Evolutionary conservation across 768 basidiomycete species (phyloP), one percentile per base, ranked within the genome.

Genomic region (Nevesoporus exiguus): DNA sequence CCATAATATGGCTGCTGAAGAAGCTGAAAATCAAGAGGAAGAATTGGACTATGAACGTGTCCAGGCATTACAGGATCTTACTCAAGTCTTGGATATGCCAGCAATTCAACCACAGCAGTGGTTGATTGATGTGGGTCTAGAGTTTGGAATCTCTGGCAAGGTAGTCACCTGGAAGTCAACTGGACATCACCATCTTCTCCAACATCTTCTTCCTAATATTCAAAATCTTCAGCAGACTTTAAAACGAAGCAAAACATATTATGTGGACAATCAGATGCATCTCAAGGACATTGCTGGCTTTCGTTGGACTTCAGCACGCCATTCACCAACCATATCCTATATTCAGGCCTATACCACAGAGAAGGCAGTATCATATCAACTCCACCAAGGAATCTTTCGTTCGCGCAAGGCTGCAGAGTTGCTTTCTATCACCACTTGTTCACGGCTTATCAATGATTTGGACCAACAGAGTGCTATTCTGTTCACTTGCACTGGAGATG

Each of bases 281-380:
- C 19, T 61, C 1, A 52, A 57, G 10, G 55, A 57, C 5, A 1
- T 61, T 0, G 17, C 54, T 3, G 59, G 52, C 0, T 55, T 61
- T 10, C 3, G 29, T 0, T 61, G 50, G 44, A 25, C 37, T 0
- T 47, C 42, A 0, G 24, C 31, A 3, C 6, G 2, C 1, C n/a
- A 22, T 2, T 37, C 34, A 1, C 7, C 47, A 1, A 13, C 3
- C 7, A 3, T 53, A 4, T 2, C 1, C 7, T 61, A 61, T 5
- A 7, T 61, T 1, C 52, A 60, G 4, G 52, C 47, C 0, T 62
- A 62, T 3, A 57, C 52, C 0, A 61, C 55, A 0, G 47, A 61
- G 11, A 61, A 61, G 7, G 13, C 34, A 0, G 17, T 61, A 0
- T 49, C 51, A 0, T 61, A 61, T 22, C 61, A 61, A 17, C 55